Base-by-base conservation (phyloP, 75 land plant species). In the Pinus albicaulis region DNA sequence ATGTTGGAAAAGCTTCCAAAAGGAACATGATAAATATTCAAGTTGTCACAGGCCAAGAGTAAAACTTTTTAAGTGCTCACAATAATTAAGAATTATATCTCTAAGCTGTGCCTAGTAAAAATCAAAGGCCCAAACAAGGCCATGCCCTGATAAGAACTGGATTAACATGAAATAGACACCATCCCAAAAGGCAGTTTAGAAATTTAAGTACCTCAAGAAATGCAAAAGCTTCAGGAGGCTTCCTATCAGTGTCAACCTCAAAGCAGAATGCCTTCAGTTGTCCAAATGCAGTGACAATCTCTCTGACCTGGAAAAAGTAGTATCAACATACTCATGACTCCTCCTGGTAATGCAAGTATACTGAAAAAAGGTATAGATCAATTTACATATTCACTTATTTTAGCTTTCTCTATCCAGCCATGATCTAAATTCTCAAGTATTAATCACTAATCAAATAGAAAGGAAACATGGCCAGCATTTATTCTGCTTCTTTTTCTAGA, bases 201-300 rank as follows among this genome's bases (percentile, higher is more conserved):
- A 36, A 38, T 57, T 55, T 4, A 36, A 24, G 14, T 81, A 96
- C 99, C 99, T 96, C 98, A 20, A 96, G 62, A 79, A 92, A 94
- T 6, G 95, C 97, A 82, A 77, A 86, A 55, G 81, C 79, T 71
- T 78, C 78, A 48, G 58, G 36, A 26, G 66, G 80, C 41, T 83
- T 77, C 15, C 75, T 80, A 76, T 82, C 86, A 41, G 71, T 79
- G 31, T 74, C 65, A 63, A 82, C 58, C 73, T 84, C 82, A 84
- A 91, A 92, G 64, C 75, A 90, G 79, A 82, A 96, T 12, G 99
- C 91, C 77, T 86, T 92, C 80, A 96, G 76, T 73, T 83, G 86
- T 63, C 99, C 99, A 90, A 96, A 96, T 41, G 87, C 90, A 73
- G 82, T 78, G 36, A 83, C 91, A 76, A 96, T 94, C 77, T 92